Conservation (phyloP, 2,329 filamentous ascomycete genomes). For the Hyphodiscus sp. region DNA sequence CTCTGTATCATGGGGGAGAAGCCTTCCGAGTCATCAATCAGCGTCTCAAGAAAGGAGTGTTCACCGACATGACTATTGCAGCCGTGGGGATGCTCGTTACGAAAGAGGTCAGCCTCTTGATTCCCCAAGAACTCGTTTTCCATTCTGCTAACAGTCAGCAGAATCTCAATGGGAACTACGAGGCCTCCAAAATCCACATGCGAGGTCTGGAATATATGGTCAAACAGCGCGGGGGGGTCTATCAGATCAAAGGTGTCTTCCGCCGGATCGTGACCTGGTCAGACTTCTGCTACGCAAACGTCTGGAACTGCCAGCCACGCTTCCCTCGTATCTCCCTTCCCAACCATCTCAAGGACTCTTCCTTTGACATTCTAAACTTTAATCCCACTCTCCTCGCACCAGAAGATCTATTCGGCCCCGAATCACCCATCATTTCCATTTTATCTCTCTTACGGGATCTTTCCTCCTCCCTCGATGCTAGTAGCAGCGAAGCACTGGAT, state of each 20-base stretch:
- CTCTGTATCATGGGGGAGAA: slow-evolving; percentile 15
- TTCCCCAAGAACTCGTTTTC: too few relatives aligned
- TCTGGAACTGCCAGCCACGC: slow-evolving; percentile 8
- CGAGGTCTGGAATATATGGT: slow-evolving; percentile 9
- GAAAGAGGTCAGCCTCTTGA: slow-evolving; percentile 9
- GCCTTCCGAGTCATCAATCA: slow-evolving; percentile 14
- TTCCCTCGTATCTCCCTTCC: slow-evolving; percentile 4
- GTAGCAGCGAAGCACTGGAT: neutral
- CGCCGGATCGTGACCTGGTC: slow-evolving; percentile 11
- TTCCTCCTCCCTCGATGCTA: slow-evolving; percentile 2
- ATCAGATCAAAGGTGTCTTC: slow-evolving; percentile 5
- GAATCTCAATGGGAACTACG: slow-evolving; percentile 14
- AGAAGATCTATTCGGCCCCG: neutral
- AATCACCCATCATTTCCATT: slow-evolving; percentile 7
- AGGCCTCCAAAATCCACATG: slow-evolving; percentile 11
- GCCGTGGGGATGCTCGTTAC: slow-evolving; percentile 17
- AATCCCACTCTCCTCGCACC: too few relatives aligned
- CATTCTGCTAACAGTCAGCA: neutral
- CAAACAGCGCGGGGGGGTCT: slow-evolving; percentile 5
- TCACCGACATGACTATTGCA: slow-evolving; percentile 12
- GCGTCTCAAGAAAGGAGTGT: slow-evolving; percentile 2
- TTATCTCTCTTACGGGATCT: slow-evolving; percentile 6
- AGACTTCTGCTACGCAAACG: slow-evolving; percentile 11
- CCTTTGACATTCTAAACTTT: too few relatives aligned
- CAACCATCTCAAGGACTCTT: neutral